Percentiles rank a stretch among this genome's conserved stretches.
phyloP scores from a whole-genome alignment of 345 rosid genomes.

The Populus nigra region DNA sequence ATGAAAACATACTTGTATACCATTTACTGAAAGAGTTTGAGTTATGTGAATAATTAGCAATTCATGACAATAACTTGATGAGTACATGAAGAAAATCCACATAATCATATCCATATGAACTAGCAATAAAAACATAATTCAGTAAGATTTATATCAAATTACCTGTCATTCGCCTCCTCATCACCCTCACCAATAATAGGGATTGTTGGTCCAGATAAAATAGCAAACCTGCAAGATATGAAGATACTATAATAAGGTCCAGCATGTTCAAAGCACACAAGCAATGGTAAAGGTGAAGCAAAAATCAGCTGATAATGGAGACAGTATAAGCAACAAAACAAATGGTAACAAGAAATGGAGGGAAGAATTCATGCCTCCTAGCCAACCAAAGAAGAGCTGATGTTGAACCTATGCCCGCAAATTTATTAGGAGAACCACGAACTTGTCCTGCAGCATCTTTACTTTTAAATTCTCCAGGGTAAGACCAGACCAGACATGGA shows the following conservation, averaged over 20 bases:
- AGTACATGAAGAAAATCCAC: not conserved
- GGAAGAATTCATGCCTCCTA: slow-evolving; percentile 58
- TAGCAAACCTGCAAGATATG: slow-evolving; percentile 66
- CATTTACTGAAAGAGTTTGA: not conserved
- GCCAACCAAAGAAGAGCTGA: slow-evolving; percentile 98
- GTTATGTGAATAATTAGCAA: not conserved
- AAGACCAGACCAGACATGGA: slow-evolving; percentile 94
- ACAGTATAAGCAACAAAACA: slow-evolving; percentile 7
- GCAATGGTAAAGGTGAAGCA: slow-evolving; percentile 3
- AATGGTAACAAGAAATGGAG: slow-evolving; percentile 1
- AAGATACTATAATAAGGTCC: slow-evolving; percentile 16
- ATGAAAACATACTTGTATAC: not conserved
- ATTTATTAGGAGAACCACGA: slow-evolving; percentile 99
- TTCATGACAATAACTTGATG: not conserved
- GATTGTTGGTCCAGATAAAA: slow-evolving; percentile 95
- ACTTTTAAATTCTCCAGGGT: slow-evolving; percentile 98
- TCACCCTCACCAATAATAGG: slow-evolving; percentile 97
- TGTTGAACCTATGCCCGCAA: slow-evolving; percentile 91
- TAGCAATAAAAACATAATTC: not conserved
- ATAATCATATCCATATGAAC: not conserved
- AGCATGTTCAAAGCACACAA: slow-evolving; percentile 15
- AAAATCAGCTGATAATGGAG: slow-evolving; percentile 9
- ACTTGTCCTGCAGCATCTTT: slow-evolving; percentile 99
- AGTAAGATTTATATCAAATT: slow-evolving; percentile 2
- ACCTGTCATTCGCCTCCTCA: slow-evolving; percentile 99